These are phyloP conservation scores for Phytophthora podocarpi DNA, from an alignment of 352 stramenopile genomes.

Conservation along the genomic window DNA sequence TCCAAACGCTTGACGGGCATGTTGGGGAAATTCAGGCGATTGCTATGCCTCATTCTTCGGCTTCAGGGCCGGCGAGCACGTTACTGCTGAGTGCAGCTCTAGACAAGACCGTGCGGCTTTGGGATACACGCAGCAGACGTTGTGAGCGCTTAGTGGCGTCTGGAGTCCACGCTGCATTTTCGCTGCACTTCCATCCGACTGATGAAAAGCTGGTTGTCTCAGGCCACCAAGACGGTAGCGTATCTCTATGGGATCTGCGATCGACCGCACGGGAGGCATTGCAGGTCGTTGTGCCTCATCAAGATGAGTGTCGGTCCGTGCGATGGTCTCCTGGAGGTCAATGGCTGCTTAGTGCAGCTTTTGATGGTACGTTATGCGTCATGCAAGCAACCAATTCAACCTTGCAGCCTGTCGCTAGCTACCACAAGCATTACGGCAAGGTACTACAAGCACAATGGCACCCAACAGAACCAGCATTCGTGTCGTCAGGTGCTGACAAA, in stretches of 20 bases:
- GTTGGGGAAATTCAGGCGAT: slow-evolving; percentile 69
- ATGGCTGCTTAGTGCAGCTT: slow-evolving; percentile 66
- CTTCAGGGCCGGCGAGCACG: background rate
- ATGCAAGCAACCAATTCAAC: slow-evolving; percentile 18
- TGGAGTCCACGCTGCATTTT: slow-evolving; percentile 39
- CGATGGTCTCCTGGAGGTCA: slow-evolving; percentile 61
- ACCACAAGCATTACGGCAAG: slow-evolving; percentile 67
- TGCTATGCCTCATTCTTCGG: slow-evolving; percentile 26
- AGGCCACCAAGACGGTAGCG: slow-evolving; percentile 64
- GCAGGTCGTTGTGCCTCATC: slow-evolving; percentile 39
- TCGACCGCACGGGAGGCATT: slow-evolving; percentile 28
- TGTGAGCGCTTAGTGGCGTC: slow-evolving; percentile 59
- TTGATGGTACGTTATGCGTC: slow-evolving; percentile 68
- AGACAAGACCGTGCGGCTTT: slow-evolving; percentile 70
- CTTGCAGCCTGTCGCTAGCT: slow-evolving; percentile 53
- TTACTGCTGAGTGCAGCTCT: slow-evolving; percentile 51
- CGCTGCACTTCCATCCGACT: slow-evolving; percentile 53
- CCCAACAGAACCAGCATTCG: slow-evolving; percentile 52
- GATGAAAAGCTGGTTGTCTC: slow-evolving; percentile 42
- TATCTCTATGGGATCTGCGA: slow-evolving; percentile 74
- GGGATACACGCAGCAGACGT: slow-evolving; percentile 59
- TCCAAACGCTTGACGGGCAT: slow-evolving; percentile 61
- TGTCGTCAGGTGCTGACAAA: slow-evolving; percentile 69
- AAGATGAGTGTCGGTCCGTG: slow-evolving; percentile 65
- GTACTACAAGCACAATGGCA: slow-evolving; percentile 76